Percentiles rank a stretch among this genome's conserved stretches.
Conservation (phyloP, 192 early-diverging fungal species). For the Ambispora gerdemannii region DNA sequence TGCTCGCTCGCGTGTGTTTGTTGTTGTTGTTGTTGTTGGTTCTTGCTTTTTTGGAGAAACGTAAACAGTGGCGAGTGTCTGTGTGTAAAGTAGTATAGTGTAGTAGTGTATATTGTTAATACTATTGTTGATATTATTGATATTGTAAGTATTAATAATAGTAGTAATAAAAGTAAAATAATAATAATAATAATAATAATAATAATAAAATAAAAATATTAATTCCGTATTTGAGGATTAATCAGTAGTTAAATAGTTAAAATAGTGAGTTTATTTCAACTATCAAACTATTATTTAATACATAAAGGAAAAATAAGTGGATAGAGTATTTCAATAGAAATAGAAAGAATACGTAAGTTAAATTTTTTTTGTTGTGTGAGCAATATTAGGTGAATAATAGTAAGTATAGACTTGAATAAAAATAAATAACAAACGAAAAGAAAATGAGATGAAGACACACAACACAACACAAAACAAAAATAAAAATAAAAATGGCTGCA, state of each 20-base stretch:
- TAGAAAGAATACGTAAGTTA: neutral
- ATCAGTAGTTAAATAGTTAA: neutral
- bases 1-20: too few relatives aligned
- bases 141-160: neutral
- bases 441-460: neutral
- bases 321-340: neutral
- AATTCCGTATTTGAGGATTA: neutral
- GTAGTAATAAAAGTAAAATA: neutral
- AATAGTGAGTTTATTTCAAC: too few relatives aligned
- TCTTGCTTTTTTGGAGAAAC: too few relatives aligned
- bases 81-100: neutral
- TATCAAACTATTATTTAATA: neutral
- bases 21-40: too few relatives aligned
- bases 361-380: neutral
- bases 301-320: neutral
- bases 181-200: neutral
- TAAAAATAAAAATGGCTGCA: too few relatives aligned
- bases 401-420: neutral
- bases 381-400: too few relatives aligned
- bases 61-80: neutral
- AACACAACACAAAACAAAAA: neutral
- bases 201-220: neutral
- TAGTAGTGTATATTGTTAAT: neutral
- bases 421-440: neutral
- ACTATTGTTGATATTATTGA: neutral